Conservation (phyloP, 345 rosid species). For the Euphorbia peplus region DNA sequence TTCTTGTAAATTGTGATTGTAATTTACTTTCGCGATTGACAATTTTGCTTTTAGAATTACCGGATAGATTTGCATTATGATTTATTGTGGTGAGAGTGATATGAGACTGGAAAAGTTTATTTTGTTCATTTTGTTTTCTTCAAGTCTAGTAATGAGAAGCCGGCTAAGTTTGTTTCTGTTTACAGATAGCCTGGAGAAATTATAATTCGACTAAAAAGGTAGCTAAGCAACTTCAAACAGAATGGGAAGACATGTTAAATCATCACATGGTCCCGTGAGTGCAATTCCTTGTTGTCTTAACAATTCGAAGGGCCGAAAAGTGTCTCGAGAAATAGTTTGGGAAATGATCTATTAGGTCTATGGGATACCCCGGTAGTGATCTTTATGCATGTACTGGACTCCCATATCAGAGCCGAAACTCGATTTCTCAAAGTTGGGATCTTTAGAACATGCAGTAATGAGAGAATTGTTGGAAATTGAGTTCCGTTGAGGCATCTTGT, state of each 20-base stretch:
- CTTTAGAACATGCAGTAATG: slow-evolving; percentile 62
- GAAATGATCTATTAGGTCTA: slow-evolving; percentile 50
- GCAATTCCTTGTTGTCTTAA: slow-evolving; percentile 62
- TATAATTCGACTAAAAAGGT: slow-evolving; percentile 49
- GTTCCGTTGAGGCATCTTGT: slow-evolving; percentile 63
- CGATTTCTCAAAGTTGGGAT: slow-evolving; percentile 22
- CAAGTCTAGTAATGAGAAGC: slow-evolving; percentile 1
- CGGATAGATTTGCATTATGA: background rate
- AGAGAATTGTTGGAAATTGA: slow-evolving; percentile 64
- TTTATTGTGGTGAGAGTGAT: background rate
- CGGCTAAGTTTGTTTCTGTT: slow-evolving; percentile 13
- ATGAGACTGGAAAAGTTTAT: too few species aligned
- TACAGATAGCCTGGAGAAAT: slow-evolving; percentile 80
- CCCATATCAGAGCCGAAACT: slow-evolving; percentile 40
- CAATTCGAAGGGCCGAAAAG: slow-evolving; percentile 72
- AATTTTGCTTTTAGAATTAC: background rate
- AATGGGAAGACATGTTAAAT: slow-evolving; percentile 56
- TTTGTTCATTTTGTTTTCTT: too few species aligned
- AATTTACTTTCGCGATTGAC: too few species aligned
- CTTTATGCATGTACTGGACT: slow-evolving; percentile 56
- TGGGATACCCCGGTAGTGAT: slow-evolving; percentile 66
- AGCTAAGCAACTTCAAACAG: slow-evolving; percentile 55
- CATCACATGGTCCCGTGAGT: slow-evolving; percentile 41
- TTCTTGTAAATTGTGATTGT: too few species aligned
- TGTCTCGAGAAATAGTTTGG: slow-evolving; percentile 29